Percentiles rank a stretch among this genome's conserved stretches.
Conservation (phyloP, 371 early-diverging fungal species). For the Syncephalastrum racemosum region DNA sequence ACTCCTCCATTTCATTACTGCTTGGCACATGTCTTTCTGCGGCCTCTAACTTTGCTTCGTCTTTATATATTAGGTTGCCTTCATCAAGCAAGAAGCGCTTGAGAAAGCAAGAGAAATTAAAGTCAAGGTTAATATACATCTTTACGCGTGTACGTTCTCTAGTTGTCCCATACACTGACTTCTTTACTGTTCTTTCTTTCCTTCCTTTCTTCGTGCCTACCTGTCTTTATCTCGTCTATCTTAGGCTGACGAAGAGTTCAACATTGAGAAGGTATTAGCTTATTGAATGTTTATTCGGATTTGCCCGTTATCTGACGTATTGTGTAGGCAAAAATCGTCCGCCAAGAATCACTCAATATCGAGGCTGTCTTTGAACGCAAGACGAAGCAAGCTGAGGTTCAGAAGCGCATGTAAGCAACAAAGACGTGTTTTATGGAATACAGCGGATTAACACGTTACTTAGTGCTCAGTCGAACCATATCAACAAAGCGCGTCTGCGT, state of each 20-base stretch:
- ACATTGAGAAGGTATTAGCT: conserved; percentile 90
- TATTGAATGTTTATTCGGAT: conserved; percentile 3
- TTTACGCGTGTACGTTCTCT: not conserved
- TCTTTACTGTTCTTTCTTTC: conserved; percentile 3
- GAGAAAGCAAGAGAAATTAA: conserved; percentile 98
- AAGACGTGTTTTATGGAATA: not conserved
- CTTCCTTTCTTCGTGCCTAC: not conserved
- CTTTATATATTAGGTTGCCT: conserved; percentile 63
- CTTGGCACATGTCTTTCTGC: not conserved
- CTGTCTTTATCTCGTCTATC: not conserved
- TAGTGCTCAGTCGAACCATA: conserved; percentile 92
- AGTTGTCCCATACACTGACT: conserved; percentile 4
- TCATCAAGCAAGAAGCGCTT: conserved; percentile 97
- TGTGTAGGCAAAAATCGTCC: conserved; percentile 83
- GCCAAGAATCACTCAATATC: conserved; percentile 87
- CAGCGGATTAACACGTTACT: not conserved
- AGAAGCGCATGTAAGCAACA: conserved; percentile 74
- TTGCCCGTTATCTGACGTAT: conserved; percentile 1
- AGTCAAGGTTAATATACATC: conserved; percentile 73
- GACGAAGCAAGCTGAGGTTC: conserved; percentile 89
- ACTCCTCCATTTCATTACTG: conserved; percentile 7
- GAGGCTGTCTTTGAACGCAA: conserved; percentile 90
- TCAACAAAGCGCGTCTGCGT: conserved; percentile 92
- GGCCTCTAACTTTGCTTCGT: not conserved
- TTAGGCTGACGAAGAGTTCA: conserved; percentile 97